phyloP scores from a whole-genome alignment of 495 filamentous ascomycete genomes.

The Tuber indicum region DNA sequence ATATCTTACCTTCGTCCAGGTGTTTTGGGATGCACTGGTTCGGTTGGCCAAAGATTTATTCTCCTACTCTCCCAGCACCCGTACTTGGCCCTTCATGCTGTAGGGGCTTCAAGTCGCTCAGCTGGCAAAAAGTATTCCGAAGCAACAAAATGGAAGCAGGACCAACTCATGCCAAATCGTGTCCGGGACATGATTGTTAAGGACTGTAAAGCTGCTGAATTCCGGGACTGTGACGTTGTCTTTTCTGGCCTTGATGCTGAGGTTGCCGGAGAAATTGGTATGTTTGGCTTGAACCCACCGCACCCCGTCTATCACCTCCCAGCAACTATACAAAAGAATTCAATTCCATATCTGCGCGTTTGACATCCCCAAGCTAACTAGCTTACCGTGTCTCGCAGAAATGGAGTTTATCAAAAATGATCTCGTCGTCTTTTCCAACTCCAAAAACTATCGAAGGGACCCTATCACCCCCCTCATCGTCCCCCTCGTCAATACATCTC shows the following conservation, averaged over 20 bases:
- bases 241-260: constrained; percentile 82
- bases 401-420: constrained; percentile 71
- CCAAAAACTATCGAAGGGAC: constrained; percentile 81
- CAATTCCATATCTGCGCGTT: background rate
- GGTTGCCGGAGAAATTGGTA: constrained; percentile 72
- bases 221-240: constrained; percentile 77
- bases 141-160: constrained; percentile 80
- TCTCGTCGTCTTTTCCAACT: constrained; percentile 78
- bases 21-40: constrained; percentile 68
- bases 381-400: constrained; percentile 48
- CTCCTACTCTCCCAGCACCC: constrained; percentile 74
- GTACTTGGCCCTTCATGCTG: constrained; percentile 63
- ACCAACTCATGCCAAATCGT: constrained; percentile 59
- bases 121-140: constrained; percentile 77
- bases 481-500: constrained; percentile 73
- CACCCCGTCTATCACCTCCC: background rate
- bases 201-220: constrained; percentile 66
- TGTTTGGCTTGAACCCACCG: constrained; percentile 23
- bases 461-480: constrained; percentile 78
- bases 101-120: constrained; percentile 72
- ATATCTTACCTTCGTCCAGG: constrained; percentile 38
- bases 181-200: constrained; percentile 65
- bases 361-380: constrained; percentile 1
- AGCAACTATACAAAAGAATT: background rate
- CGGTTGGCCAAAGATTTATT: constrained; percentile 80